Conservation (phyloP, 177 flowering plant species). For the Vitis hybrid region DNA sequence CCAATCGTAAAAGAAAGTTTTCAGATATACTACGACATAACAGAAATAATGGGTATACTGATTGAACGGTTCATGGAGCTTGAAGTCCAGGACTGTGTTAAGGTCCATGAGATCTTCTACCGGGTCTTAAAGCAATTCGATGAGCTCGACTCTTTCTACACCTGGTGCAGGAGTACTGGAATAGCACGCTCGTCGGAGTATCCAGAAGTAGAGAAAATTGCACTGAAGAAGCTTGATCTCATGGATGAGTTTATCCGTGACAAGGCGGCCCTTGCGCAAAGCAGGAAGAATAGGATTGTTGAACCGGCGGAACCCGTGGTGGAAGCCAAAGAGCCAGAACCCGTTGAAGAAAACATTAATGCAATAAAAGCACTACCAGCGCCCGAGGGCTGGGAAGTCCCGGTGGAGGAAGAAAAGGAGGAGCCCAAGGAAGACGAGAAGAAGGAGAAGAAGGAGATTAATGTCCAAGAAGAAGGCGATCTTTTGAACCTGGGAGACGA, state of each 20-base stretch:
- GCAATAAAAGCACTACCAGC: constrained; percentile 68
- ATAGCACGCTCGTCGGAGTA: constrained; percentile 71
- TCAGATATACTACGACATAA: constrained; percentile 60
- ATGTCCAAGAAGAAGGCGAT: constrained; percentile 36
- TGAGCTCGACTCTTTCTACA: constrained; percentile 67
- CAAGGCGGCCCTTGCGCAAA: constrained; percentile 32
- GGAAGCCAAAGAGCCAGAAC: constrained; percentile 16
- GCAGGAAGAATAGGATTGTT: constrained; percentile 2
- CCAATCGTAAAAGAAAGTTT: constrained; percentile 81
- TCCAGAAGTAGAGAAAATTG: constrained; percentile 75
- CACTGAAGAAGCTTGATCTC: constrained; percentile 62
- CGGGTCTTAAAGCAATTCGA: constrained; percentile 71
- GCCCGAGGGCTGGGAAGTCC: constrained; percentile 37
- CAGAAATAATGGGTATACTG: constrained; percentile 60
- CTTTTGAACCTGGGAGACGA: constrained; percentile 51
- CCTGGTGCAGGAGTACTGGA: constrained; percentile 61
- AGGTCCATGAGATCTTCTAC: constrained; percentile 60
- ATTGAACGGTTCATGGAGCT: constrained; percentile 82
- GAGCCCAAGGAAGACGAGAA: constrained; percentile 14
- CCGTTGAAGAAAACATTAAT: constrained; percentile 41
- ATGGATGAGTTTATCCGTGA: constrained; percentile 81
- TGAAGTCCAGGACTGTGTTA: constrained; percentile 52
- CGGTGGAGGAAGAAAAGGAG: constrained; percentile 3
- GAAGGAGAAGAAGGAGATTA: neutral
- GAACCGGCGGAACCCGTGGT: constrained; percentile 4